Conservation (phyloP, 106 monocot genomes). For the Xerophyta viscosa region DNA sequence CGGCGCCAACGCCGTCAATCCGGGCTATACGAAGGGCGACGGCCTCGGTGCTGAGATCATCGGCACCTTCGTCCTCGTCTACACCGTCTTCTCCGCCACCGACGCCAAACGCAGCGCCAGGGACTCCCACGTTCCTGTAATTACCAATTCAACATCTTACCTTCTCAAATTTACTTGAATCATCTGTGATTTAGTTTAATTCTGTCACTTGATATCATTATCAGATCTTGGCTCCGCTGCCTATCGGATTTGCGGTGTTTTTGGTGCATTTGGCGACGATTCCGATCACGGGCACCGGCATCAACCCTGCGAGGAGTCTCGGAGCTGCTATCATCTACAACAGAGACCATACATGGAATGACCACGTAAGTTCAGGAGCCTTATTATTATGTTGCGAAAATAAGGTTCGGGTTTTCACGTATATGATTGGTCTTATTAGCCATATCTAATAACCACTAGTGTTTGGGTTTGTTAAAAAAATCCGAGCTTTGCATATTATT, state of each 20-base stretch:
- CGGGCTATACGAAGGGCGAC: slow-evolving; percentile 62
- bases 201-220: not conserved
- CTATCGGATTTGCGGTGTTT: slow-evolving; percentile 49
- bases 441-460: not conserved
- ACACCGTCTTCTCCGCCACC: slow-evolving; percentile 67
- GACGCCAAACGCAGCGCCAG: slow-evolving; percentile 61
- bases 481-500: no score
- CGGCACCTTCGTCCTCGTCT: slow-evolving; percentile 56
- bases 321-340: slow-evolving; percentile 47
- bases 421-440: not conserved
- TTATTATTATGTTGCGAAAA: not conserved
- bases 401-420: not conserved
- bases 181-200: no score
- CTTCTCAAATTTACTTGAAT: not conserved
- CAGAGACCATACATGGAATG: slow-evolving; percentile 31
- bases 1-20: slow-evolving; percentile 41
- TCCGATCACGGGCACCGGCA: slow-evolving; percentile 46
- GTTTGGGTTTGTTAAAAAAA: no score
- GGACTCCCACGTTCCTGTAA: slow-evolving; percentile 65
- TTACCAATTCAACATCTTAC: no score
- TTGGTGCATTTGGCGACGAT: slow-evolving; percentile 39
- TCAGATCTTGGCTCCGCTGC: slow-evolving; percentile 44
- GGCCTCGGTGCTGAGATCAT: slow-evolving; percentile 61
- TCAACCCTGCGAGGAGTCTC: slow-evolving; percentile 45
- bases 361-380: slow-evolving; percentile 34